Evolutionary conservation across 2,329 filamentous ascomycete genomes (phyloP).

Genomic region (Penicillium brevicompactum): DNA sequence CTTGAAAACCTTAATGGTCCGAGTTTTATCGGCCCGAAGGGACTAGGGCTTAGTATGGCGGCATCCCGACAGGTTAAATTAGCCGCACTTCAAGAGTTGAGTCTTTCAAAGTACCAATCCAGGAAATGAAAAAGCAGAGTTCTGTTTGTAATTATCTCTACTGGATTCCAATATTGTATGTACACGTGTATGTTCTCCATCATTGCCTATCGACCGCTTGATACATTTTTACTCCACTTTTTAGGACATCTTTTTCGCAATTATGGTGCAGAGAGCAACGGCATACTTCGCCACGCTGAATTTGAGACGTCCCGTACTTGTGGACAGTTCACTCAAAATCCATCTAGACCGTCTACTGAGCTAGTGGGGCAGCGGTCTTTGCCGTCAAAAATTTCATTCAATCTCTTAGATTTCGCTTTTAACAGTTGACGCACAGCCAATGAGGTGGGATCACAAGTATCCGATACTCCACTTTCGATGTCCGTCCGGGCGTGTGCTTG

Average conservation of each 20-base stretch:
- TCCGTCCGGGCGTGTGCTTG: neutral
- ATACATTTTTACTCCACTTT: neutral
- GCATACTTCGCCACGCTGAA: neutral
- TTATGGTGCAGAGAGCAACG: neutral
- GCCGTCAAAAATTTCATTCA: neutral
- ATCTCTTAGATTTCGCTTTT: neutral
- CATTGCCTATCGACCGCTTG: no score
- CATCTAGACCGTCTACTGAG: neutral
- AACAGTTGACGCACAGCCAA: neutral
- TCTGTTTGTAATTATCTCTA: no score
- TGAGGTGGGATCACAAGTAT: neutral
- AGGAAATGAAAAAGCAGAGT: no score
- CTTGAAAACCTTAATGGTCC: neutral
- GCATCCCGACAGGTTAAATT: slow-evolving; percentile 8
- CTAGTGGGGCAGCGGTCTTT: neutral
- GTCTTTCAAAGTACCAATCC: no score
- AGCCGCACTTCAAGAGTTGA: neutral
- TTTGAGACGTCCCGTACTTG: neutral
- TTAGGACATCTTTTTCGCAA: neutral
- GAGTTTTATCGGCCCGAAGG: slow-evolving; percentile 6
- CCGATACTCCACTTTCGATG: neutral
- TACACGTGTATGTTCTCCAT: no score
- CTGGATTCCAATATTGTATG: no score
- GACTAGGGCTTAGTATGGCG: neutral
- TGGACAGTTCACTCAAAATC: neutral